Evolutionary conservation across 257 asterid genomes (phyloP).

Genomic region (Nicotiana noctiflora): DNA sequence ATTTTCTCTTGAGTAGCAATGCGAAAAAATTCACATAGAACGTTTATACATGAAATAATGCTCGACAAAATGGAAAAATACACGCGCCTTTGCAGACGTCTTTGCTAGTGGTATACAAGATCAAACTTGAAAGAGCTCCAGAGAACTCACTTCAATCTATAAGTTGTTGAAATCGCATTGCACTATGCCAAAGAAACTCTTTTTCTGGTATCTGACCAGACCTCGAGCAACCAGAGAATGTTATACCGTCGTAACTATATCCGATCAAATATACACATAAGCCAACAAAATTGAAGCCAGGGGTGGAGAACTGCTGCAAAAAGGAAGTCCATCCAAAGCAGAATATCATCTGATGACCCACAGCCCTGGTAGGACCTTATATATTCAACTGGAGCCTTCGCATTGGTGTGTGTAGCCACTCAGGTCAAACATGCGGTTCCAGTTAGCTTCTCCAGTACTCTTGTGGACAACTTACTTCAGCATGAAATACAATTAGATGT

Average conservation of each 20-base stretch:
- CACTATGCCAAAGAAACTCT: neutral
- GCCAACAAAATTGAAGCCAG: neutral
- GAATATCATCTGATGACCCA: neutral
- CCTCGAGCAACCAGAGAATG: neutral
- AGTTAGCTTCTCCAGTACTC: conserved; percentile 2
- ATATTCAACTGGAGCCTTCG: conserved; percentile 9
- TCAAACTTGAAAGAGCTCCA: neutral
- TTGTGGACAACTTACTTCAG: conserved; percentile 16
- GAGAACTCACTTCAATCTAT: neutral
- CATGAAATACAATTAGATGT: conserved; percentile 26
- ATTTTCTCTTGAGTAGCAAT: conserved; percentile 1
- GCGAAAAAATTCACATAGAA: conserved; percentile 41
- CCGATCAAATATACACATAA: conserved; percentile 5
- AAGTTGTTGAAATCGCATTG: conserved; percentile 4
- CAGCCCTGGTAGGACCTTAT: neutral
- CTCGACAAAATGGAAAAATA: conserved; percentile 30
- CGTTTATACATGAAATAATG: conserved; percentile 47
- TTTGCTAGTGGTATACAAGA: conserved; percentile 12
- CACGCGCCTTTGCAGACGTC: conserved; percentile 35
- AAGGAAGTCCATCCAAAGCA: neutral
- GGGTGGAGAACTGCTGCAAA: neutral
- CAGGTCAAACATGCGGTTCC: conserved; percentile 13
- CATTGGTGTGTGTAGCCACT: conserved; percentile 19
- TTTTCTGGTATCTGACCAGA: neutral
- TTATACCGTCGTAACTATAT: neutral